Percentiles rank a stretch among this genome's conserved stretches.
Evolutionary conservation across 73 alveolate species (phyloP).

Genomic region (Breviolum minutum): DNA sequence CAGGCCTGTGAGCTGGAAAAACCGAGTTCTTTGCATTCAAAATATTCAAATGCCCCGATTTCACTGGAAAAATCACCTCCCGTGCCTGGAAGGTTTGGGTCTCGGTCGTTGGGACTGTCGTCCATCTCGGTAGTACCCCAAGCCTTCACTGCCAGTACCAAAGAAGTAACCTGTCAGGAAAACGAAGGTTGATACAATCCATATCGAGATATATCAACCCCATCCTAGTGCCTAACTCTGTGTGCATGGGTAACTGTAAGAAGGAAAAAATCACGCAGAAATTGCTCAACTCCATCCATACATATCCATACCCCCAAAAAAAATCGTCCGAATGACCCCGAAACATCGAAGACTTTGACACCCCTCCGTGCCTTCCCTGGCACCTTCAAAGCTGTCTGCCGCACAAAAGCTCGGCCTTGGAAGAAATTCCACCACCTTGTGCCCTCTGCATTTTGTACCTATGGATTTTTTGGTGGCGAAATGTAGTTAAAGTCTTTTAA

Average conservation of each 20-base stretch:
- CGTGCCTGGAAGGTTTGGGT: conserved; percentile 31
- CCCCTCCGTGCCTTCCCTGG: conserved; percentile 45
- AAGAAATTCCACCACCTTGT: neutral
- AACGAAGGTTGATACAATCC: neutral
- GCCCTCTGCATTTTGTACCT: neutral
- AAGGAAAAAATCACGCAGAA: no score
- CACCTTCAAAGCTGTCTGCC: conserved; percentile 73
- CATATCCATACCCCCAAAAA: no score
- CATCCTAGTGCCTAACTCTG: no score
- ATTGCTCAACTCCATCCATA: no score
- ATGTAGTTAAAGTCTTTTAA: neutral
- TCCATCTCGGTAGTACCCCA: conserved; percentile 85
- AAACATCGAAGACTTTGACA: no score
- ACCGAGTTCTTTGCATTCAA: neutral
- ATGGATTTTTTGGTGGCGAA: neutral
- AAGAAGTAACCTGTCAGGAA: conserved; percentile 60
- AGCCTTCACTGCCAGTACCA: conserved; percentile 65
- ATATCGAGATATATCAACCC: no score
- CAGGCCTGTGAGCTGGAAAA: neutral
- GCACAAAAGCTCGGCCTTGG: conserved; percentile 53
- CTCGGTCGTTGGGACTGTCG: conserved; percentile 58
- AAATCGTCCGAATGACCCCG: no score
- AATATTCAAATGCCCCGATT: neutral
- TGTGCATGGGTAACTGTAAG: no score
- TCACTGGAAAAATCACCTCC: neutral